Percentiles rank a stretch among this genome's conserved stretches.
These are phyloP conservation scores for Aspergillus luchuensis DNA, from an alignment of 2,329 filamentous ascomycete species.

Conservation along the genomic window DNA sequence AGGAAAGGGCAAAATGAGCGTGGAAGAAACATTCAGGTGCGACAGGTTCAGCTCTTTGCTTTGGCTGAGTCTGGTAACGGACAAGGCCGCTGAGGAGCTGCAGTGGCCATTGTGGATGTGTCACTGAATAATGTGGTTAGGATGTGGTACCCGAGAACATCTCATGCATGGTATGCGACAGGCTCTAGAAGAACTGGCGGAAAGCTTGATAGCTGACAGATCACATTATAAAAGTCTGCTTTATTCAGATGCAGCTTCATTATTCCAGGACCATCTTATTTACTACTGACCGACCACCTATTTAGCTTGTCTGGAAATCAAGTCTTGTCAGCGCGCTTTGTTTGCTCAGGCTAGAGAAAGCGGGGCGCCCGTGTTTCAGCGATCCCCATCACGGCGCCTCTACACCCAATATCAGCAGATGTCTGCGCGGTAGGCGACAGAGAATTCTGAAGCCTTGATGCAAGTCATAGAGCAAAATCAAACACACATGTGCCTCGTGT, in stretches of 20 bases:
- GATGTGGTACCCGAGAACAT: neutral
- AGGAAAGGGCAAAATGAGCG: slow-evolving; percentile 1
- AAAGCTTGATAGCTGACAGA: neutral
- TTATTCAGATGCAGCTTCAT: neutral
- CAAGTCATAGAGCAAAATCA: neutral
- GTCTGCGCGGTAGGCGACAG: neutral
- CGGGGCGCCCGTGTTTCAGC: slow-evolving; percentile 7
- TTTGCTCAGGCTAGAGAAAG: neutral
- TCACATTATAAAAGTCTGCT: neutral
- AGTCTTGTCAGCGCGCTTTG: neutral
- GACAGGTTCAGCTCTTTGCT: neutral
- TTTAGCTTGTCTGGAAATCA: neutral
- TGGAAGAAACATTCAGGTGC: neutral
- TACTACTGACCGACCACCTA: neutral
- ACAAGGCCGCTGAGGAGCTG: neutral
- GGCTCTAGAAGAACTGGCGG: neutral
- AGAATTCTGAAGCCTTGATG: neutral
- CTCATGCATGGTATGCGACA: neutral
- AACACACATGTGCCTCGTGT: neutral
- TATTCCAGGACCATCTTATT: neutral
- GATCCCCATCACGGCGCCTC: neutral
- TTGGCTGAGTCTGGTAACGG: neutral
- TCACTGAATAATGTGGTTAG: neutral
- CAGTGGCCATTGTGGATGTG: neutral
- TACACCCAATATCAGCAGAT: neutral